Percentiles rank a stretch among this genome's conserved stretches.
phyloP scores from a whole-genome alignment of 129 eudicot genomes.

The Flaveria ramosissima region DNA sequence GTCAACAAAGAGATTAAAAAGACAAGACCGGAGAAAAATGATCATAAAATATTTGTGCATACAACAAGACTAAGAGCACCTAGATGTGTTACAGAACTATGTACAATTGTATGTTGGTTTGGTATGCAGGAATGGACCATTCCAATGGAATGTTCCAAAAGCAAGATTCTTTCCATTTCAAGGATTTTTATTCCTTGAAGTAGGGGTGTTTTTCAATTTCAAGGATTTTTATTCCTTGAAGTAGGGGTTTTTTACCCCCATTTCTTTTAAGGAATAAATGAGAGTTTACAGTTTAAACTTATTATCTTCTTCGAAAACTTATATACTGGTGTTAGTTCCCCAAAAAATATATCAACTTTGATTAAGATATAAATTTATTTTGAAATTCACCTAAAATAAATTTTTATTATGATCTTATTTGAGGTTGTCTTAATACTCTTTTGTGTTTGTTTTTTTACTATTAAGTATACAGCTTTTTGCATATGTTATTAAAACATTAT shows the following conservation, averaged over 20 bases:
- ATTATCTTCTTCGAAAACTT: neutral
- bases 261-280: neutral
- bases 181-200: neutral
- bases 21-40: neutral
- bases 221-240: neutral
- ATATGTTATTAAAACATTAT: neutral
- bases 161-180: neutral
- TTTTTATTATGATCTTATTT: neutral
- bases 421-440: neutral
- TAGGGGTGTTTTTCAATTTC: neutral
- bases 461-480: neutral
- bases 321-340: neutral
- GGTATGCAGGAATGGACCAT: conserved; percentile 4
- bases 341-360: neutral
- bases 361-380: neutral
- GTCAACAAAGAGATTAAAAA: neutral
- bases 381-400: neutral
- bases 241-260: neutral
- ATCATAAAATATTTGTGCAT: conserved; percentile 7
- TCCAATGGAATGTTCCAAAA: neutral
- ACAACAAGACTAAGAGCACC: conserved; percentile 10
- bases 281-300: neutral
- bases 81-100: neutral
- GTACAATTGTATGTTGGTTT: neutral
- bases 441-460: neutral